Base-by-base conservation (phyloP, 2,329 filamentous ascomycete species). In the Pseudogymnoascus sp. region DNA sequence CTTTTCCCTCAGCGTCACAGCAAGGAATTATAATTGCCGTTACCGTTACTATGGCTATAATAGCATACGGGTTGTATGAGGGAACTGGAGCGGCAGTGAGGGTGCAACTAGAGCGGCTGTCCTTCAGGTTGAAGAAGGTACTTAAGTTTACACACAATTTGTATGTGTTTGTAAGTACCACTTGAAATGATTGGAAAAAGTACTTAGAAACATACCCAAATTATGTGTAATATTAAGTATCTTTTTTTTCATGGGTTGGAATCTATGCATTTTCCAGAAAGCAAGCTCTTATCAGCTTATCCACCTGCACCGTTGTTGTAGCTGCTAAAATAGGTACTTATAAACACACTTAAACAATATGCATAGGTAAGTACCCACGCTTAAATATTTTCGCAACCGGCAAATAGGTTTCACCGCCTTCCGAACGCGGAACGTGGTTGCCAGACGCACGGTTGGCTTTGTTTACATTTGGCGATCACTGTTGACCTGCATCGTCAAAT, bases 401-500 rank as follows among this genome's bases (percentile, higher is more conserved):
- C 28, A 55, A 19, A 33, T 55, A 33, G 9, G 28, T 55, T 22
- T 55, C 49, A 55, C 49, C 49, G 49, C 49, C 28, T 55, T 55
- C 49, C 49, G 49, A 55, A 55, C 28, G 16, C 49, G 28, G 49
- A 33, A 33, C 49, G 28, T 33, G 49, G 49, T 55, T 55, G 49
- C 49, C 49, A 55, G 49, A 55, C 49, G 49, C 49, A 55, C 49
- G 49, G 49, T 55, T 55, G 49, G 49, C 28, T 55, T 55, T 55
- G 49, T 55, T 55, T 55, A 55, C 49, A 33, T 55, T 19, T 33
- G 49, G n/a, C 49, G 49, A 55, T 55, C 49, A 33, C n/a, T 55
- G 49, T 55, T 55, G 49, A 55, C 49, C 49, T 55, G 49, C 28
- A 55, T 55, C 49, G 28, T 55, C 49, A 55, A 55, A 55, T 55